Percentiles rank a stretch among this genome's conserved stretches.
Conservation (phyloP, 768 basidiomycete species). For the Calocybe gangraenosa region DNA sequence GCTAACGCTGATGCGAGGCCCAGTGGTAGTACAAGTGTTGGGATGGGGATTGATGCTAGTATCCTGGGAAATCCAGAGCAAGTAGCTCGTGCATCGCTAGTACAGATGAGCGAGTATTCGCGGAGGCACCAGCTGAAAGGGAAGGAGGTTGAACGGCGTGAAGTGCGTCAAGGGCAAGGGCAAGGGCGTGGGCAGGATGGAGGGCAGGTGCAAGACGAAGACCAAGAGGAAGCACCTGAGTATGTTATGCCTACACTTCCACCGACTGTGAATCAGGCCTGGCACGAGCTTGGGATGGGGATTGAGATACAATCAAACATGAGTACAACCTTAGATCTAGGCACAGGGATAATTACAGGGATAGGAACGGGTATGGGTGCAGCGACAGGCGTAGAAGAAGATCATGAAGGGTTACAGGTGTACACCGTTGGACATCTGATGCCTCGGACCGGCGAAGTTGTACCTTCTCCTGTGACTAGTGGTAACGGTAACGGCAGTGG, state of each 20-base stretch:
- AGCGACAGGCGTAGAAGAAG: slow-evolving; percentile 17
- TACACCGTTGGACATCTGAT: slow-evolving; percentile 78
- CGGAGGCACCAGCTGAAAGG: slow-evolving; percentile 43
- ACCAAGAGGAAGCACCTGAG: slow-evolving; percentile 14
- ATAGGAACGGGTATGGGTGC: not conserved
- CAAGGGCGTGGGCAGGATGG: not conserved
- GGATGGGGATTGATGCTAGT: slow-evolving; percentile 22
- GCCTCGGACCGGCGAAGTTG: slow-evolving; percentile 38
- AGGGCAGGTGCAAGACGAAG: not conserved
- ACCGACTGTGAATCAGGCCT: not conserved
- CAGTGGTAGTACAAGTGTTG: not conserved
- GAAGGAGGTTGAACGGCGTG: not conserved
- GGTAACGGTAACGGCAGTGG: slow-evolving; percentile 40
- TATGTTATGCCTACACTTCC: slow-evolving; percentile 19
- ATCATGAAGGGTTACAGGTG: slow-evolving; percentile 70
- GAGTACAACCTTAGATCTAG: not conserved
- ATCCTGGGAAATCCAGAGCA: slow-evolving; percentile 16
- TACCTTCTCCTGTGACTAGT: slow-evolving; percentile 34
- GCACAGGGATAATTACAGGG: slow-evolving; percentile 1
- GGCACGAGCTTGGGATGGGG: not conserved
- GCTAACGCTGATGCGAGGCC: slow-evolving; percentile 25
- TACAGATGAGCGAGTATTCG: slow-evolving; percentile 78
- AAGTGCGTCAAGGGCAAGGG: slow-evolving; percentile 2
- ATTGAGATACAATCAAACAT: not conserved
- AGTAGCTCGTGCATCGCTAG: slow-evolving; percentile 63